Conservation (phyloP, 1,284 basidiomycete genomes). For the Ceratobasidium papillatum region DNA sequence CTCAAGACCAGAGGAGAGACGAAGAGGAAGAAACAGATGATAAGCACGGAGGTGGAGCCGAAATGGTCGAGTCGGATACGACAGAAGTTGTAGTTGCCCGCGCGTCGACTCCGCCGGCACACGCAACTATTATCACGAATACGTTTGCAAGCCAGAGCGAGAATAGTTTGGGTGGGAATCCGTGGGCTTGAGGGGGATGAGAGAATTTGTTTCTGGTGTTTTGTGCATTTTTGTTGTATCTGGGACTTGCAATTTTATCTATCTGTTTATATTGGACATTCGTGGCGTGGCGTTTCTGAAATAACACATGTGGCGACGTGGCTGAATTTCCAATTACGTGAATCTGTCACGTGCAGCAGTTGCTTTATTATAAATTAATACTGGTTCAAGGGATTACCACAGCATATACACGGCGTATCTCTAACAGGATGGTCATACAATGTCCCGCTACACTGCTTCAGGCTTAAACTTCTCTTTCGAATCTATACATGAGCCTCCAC, state of each 20-base stretch:
- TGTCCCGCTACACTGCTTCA: too few relatives aligned
- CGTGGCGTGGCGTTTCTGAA: background rate
- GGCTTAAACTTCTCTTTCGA: too few relatives aligned
- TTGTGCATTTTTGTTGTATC: background rate
- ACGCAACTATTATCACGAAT: conserved; percentile 43
- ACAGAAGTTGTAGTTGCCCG: conserved; percentile 46
- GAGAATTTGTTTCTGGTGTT: background rate
- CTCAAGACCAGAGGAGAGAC: conserved; percentile 41
- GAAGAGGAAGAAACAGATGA: conserved; percentile 48
- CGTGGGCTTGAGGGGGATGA: conserved; percentile 52
- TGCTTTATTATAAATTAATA: too few relatives aligned
- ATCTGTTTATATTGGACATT: background rate
- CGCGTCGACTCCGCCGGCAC: conserved; percentile 45
- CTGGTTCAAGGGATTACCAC: too few relatives aligned
- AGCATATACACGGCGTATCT: too few relatives aligned
- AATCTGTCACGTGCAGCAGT: too few relatives aligned
- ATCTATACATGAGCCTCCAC: too few relatives aligned
- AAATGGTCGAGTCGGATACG: conserved; percentile 48
- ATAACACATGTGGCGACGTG: too few relatives aligned
- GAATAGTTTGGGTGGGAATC: conserved; percentile 48
- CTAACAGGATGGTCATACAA: too few relatives aligned
- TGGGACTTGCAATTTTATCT: background rate
- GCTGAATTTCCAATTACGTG: too few relatives aligned
- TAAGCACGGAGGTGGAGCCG: conserved; percentile 46
- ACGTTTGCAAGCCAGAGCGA: conserved; percentile 11